Conservation (phyloP, 805 yeast species). For the Hyphopichia homilentoma region DNA sequence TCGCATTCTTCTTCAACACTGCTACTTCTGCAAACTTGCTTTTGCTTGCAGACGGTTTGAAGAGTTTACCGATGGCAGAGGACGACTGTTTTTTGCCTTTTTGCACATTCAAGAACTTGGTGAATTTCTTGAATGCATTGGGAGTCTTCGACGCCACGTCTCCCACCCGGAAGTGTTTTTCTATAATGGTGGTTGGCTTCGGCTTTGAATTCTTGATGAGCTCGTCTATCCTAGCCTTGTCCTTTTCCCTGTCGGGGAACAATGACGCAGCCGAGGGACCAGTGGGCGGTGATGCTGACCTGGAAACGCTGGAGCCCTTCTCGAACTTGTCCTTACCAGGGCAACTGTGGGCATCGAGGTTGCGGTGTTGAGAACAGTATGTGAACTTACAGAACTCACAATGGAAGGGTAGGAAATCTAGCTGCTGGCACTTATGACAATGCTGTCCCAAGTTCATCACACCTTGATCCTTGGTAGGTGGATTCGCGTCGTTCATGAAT, state of each 20-base stretch:
- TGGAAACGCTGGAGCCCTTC: neutral
- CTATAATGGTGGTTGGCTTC: slow-evolving; percentile 22
- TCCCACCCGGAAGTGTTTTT: slow-evolving; percentile 23
- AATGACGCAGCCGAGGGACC: slow-evolving; percentile 42
- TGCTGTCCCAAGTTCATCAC: slow-evolving; percentile 57
- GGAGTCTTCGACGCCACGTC: slow-evolving; percentile 17
- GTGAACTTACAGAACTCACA: slow-evolving; percentile 46
- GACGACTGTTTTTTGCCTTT: slow-evolving; percentile 7
- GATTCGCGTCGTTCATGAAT: slow-evolving; percentile 1
- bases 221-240: slow-evolving; percentile 32
- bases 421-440: slow-evolving; percentile 47
- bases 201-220: slow-evolving; percentile 11
- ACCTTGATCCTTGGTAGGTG: slow-evolving; percentile 13
- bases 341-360: slow-evolving; percentile 30
- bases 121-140: slow-evolving; percentile 24
- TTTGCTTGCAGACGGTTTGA: neutral
- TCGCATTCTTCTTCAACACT: slow-evolving; percentile 41
- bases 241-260: slow-evolving; percentile 50
- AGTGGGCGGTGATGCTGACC: slow-evolving; percentile 6
- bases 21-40: slow-evolving; percentile 23
- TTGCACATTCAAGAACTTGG: slow-evolving; percentile 24
- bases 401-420: slow-evolving; percentile 57
- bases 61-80: slow-evolving; percentile 1
- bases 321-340: slow-evolving; percentile 10
- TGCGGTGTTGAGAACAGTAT: slow-evolving; percentile 51